Base-by-base conservation (phyloP, 495 filamentous ascomycete genomes). In the Aspergillus sparsus region DNA sequence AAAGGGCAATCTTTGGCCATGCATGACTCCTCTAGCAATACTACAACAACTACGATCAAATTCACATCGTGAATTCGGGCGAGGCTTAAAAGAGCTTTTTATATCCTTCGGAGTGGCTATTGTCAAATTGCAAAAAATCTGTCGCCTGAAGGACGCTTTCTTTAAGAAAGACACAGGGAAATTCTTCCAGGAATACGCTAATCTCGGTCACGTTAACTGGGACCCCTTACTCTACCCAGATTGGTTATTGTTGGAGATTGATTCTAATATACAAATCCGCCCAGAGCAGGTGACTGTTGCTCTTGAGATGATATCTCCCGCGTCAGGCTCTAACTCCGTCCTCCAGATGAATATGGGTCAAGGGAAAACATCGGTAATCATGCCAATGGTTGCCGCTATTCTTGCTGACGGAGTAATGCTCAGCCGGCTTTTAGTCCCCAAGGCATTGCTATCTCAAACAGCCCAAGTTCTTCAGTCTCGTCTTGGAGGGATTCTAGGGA, bases 261-360 rank as follows among this genome's bases (percentile, higher is more conserved):
- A 91, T 39, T 82, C 79, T 31, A 78, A 82, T 21, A 74, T 92
- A 16, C 66, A 82, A 10, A 86, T 91, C 37, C 82, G 88, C 1
- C 66, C 71, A 12, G 82, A 83, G 0, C 89, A 92, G 62, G 68
- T 76, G 5, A 59, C 77, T 7, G 84, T 90, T 37, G 84, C 87
- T 0, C 42, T 49, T 4, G 69, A 76, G 42, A 91, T 89, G 85
- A 82, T 77, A 10, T 49, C 51, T 1, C 86, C 87, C 0, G 59
- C 65, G 0, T 69, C 64, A 0, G 68, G 60, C 1, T 35, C 58
- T 0, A 90, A 86, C 64, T 67, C 77, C 0, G 83, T 86, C 7
- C 76, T 90, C 67, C 88, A 91, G 63, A 74, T 92, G 53, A 89
- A 89, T 62, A 90, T 91, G 87, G 88, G 88, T 0, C 80, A 89